These are phyloP conservation scores for Scheffersomyces amazonensis DNA, from an alignment of 805 yeast genomes.

Conservation along the genomic window DNA sequence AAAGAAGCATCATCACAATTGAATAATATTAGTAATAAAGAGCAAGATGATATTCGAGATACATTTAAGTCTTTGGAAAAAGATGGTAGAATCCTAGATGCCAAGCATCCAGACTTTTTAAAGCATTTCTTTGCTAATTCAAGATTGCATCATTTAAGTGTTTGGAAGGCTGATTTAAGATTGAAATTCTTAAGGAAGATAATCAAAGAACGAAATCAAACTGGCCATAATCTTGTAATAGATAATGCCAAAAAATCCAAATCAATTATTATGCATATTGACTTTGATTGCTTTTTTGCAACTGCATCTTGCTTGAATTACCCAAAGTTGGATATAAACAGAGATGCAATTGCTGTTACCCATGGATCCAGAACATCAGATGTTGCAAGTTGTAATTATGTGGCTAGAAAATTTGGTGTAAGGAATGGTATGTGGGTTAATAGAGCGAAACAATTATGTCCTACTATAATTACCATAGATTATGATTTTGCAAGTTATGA, in stretches of 20 bases:
- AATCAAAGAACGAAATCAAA: constrained; percentile 17
- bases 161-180: constrained; percentile 78
- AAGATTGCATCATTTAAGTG: constrained; percentile 81
- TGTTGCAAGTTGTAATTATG: constrained; percentile 89
- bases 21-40: constrained; percentile 8
- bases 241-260: not conserved
- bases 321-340: constrained; percentile 51
- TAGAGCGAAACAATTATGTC: constrained; percentile 63
- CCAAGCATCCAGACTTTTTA: constrained; percentile 76
- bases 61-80: not conserved
- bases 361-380: constrained; percentile 67
- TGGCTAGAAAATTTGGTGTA: constrained; percentile 76
- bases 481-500: constrained; percentile 79
- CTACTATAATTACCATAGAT: constrained; percentile 57
- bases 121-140: constrained; percentile 73
- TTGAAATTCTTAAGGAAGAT: constrained; percentile 55
- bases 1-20: constrained; percentile 8
- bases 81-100: constrained; percentile 39
- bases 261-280: constrained; percentile 66
- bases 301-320: constrained; percentile 67
- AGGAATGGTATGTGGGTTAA: constrained; percentile 89
- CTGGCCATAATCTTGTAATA: not conserved
- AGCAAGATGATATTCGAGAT: constrained; percentile 8
- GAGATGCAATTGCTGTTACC: constrained; percentile 59
- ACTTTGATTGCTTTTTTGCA: constrained; percentile 93